Conservation (phyloP, 1,139 yeast species). For the Debaryomycetaceae sp. region DNA sequence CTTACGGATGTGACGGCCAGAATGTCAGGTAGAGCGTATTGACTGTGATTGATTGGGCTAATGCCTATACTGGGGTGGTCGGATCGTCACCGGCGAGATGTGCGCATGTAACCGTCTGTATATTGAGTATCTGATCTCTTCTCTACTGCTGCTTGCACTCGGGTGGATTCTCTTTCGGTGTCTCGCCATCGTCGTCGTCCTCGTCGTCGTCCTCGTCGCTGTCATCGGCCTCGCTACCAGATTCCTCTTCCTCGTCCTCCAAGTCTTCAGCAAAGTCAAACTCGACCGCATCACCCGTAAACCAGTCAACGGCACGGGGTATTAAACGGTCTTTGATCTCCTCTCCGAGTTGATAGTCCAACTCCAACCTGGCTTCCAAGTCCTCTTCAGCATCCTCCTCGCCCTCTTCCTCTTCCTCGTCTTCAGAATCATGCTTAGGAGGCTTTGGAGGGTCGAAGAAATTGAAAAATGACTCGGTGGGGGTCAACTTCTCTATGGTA, state of each 20-base stretch:
- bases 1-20: no score
- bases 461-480: constrained; percentile 90
- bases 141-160: constrained; percentile 76
- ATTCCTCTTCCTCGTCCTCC: constrained; percentile 49
- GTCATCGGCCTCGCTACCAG: constrained; percentile 44
- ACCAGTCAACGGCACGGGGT: constrained; percentile 97
- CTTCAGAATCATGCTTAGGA: constrained; percentile 43
- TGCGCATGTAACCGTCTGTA: no score
- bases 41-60: no score
- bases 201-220: constrained; percentile 48
- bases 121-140: no score
- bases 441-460: constrained; percentile 93
- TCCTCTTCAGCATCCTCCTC: constrained; percentile 70
- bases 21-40: no score
- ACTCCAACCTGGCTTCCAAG: constrained; percentile 78
- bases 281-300: constrained; percentile 91
- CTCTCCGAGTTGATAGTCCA: constrained; percentile 95
- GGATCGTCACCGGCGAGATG: no score
- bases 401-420: constrained; percentile 29
- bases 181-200: constrained; percentile 29
- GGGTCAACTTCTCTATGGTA: constrained; percentile 90
- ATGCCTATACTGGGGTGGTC: no score
- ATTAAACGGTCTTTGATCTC: constrained; percentile 92
- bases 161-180: constrained; percentile 63
- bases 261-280: constrained; percentile 46